A percentile compares a stretch with the other conserved stretches of the same genome.
phyloP scores from a whole-genome alignment of 2,329 filamentous ascomycete species.

The Clathrospora elynae region DNA sequence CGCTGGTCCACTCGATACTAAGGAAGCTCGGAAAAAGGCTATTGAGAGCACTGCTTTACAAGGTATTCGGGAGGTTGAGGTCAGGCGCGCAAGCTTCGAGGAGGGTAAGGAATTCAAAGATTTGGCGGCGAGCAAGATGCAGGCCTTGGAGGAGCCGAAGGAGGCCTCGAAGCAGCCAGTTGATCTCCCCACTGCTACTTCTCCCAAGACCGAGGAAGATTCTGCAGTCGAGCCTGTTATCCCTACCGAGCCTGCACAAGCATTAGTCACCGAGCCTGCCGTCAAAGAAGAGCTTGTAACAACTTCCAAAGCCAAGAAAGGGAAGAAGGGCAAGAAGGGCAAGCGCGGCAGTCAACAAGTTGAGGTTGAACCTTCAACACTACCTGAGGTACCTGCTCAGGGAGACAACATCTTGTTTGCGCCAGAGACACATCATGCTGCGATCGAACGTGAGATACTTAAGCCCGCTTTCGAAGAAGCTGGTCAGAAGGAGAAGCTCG shows the following conservation, averaged over 20 bases:
- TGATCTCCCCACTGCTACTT: slow-evolving; percentile 18
- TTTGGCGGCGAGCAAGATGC: neutral
- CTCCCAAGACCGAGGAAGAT: slow-evolving; percentile 6
- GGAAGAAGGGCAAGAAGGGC: slow-evolving; percentile 41
- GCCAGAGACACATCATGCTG: slow-evolving; percentile 11
- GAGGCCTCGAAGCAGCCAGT: slow-evolving; percentile 1
- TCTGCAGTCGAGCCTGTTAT: neutral
- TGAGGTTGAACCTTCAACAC: slow-evolving; percentile 16
- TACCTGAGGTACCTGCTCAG: slow-evolving; percentile 9
- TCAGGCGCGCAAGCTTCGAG: slow-evolving; percentile 20
- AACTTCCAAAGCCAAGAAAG: slow-evolving; percentile 36
- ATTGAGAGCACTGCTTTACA: slow-evolving; percentile 33
- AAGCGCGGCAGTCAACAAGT: slow-evolving; percentile 30
- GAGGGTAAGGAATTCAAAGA: slow-evolving; percentile 1
- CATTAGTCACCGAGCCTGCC: neutral
- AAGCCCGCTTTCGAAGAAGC: slow-evolving; percentile 27
- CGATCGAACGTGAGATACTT: slow-evolving; percentile 29
- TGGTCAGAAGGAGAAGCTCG: slow-evolving; percentile 9
- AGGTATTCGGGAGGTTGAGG: slow-evolving; percentile 15
- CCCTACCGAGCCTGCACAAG: neutral
- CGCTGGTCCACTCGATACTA: slow-evolving; percentile 17
- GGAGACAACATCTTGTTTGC: slow-evolving; percentile 8
- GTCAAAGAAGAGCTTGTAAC: neutral
- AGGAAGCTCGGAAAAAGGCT: slow-evolving; percentile 37
- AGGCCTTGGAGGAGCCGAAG: neutral